A percentile compares a stretch with the other conserved stretches of the same genome.
Conservation (phyloP, 176 grass and related monocot genomes). For the Phoenix roebelenii region DNA sequence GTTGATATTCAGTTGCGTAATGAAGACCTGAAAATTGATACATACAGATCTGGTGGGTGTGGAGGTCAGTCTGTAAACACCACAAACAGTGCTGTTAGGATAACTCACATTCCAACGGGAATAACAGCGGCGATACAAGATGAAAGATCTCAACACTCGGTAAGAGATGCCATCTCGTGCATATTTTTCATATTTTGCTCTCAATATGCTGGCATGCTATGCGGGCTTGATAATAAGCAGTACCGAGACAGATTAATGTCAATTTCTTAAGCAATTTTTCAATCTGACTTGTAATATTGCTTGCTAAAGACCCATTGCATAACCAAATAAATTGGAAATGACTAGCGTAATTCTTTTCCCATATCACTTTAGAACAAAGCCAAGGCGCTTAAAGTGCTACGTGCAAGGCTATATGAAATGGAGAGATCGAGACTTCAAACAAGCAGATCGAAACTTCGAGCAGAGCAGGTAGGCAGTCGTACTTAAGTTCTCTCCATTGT, state of each 20-base stretch:
- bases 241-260: no score
- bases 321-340: no score
- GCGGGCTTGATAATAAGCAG: no score
- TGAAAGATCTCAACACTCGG: conserved; percentile 96
- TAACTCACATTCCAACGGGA: conserved; percentile 88
- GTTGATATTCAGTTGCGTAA: conserved; percentile 81
- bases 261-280: no score
- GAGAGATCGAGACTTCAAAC: conserved; percentile 67
- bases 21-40: conserved; percentile 93
- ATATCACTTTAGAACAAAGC: conserved; percentile 61
- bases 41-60: conserved; percentile 68
- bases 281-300: no score
- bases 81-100: conserved; percentile 85
- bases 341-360: background rate
- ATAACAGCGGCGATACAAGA: conserved; percentile 89
- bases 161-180: conserved; percentile 5
- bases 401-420: conserved; percentile 73
- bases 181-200: no score
- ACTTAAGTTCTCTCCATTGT: background rate
- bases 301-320: no score
- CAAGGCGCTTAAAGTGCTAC: conserved; percentile 85
- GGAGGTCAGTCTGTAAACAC: conserved; percentile 96
- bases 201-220: no score
- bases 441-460: conserved; percentile 78
- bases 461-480: conserved; percentile 41